Base-by-base conservation (phyloP, 2,329 filamentous ascomycete species). In the Cryphonectria parasitica region DNA sequence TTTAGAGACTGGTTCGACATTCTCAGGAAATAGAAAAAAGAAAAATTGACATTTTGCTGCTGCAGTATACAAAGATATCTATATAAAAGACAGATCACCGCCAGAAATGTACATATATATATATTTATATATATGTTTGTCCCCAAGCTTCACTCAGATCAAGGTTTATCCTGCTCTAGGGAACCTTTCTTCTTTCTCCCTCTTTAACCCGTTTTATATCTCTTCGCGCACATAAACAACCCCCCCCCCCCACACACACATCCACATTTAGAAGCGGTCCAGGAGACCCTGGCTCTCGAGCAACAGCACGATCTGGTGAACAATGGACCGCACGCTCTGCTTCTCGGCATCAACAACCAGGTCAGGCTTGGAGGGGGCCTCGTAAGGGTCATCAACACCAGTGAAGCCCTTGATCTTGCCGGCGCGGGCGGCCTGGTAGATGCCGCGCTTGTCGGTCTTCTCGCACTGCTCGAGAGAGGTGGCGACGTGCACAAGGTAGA, bases 331-430 rank as follows among this genome's bases (percentile, higher is more conserved):
- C 64, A 98, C 95, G 75, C 90, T 92, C 82, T 93, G 94, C 88
- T 92, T 96, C 83, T 92, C 91, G 69, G 91, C 81, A 81, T 98
- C 92, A 54, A 98, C 95, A 6, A 90, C 89, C 74, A 99, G 86
- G 80, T 98, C 90, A 43, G 95, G 89, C 83, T 95, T 94, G 75
- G 83, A 77, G 13, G 96, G 96, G 31, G 82, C 79, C 90, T 99
- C 96, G 80, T 99, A 99, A 64, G 96, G 95, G 84, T 98, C 95
- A 80, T 98, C 95, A 70, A 99, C 94, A 77, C 96, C 96, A 10
- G 96, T 99, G 88, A 99, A 99, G 74, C 95, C 95, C 89, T 95
- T 96, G 83, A 99, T 97, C 85, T 97, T 92, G 71, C 96, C 96
- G 28, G 86, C 88, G 73, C 96, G 89, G 56, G 96, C 96, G 80